These are phyloP conservation scores for Zopfia rhizophila DNA, from an alignment of 2,329 filamentous ascomycete species.

Conservation along the genomic window DNA sequence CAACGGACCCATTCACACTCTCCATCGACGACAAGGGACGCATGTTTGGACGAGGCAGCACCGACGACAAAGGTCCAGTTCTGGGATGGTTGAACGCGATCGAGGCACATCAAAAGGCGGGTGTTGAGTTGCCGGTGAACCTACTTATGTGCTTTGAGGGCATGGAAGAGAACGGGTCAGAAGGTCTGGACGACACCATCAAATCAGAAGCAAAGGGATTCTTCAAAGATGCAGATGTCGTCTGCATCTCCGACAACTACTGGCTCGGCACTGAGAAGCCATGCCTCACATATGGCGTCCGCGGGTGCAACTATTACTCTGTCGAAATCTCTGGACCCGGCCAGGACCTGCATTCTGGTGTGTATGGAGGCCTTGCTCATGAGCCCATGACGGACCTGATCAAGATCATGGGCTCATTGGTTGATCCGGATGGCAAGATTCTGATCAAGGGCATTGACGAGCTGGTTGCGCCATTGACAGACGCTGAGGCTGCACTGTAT, in stretches of 20 bases:
- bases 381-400: slow-evolving; percentile 98
- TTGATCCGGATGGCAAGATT: slow-evolving; percentile 92
- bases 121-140: slow-evolving; percentile 95
- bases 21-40: slow-evolving; percentile 88
- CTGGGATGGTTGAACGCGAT: slow-evolving; percentile 98
- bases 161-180: slow-evolving; percentile 99
- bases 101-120: slow-evolving; percentile 95
- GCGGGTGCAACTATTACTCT: slow-evolving; percentile 98
- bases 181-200: slow-evolving; percentile 96
- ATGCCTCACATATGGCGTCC: slow-evolving; percentile 95
- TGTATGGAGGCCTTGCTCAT: slow-evolving; percentile 95
- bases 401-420: slow-evolving; percentile 81
- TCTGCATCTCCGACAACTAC: slow-evolving; percentile 99
- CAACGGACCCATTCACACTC: slow-evolving; percentile 91
- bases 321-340: slow-evolving; percentile 90
- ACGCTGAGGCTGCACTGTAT: slow-evolving; percentile 90
- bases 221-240: slow-evolving; percentile 94
- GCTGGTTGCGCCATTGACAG: slow-evolving; percentile 87
- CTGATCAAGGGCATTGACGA: slow-evolving; percentile 93
- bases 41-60: slow-evolving; percentile 96
- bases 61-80: slow-evolving; percentile 97
- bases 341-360: slow-evolving; percentile 94
- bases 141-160: slow-evolving; percentile 99
- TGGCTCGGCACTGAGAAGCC: slow-evolving; percentile 99
- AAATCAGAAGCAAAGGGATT: slow-evolving; percentile 89